phyloP scores from a whole-genome alignment of 345 rosid species.

The Dimocarpus longan region DNA sequence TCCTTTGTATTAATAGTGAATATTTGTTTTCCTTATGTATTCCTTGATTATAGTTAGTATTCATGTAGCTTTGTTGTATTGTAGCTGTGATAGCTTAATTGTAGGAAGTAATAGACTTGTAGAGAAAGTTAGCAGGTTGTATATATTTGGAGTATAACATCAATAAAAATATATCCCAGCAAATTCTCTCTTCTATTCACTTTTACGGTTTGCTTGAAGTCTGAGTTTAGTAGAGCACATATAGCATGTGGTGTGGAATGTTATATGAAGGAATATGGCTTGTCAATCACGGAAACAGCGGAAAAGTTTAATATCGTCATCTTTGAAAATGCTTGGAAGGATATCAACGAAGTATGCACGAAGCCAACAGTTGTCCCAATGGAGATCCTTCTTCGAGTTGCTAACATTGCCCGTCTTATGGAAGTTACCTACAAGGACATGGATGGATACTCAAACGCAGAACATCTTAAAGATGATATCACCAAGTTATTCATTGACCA shows the following conservation, averaged over 20 bases:
- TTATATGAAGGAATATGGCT: slow-evolving; percentile 15
- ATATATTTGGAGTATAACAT: too few relatives aligned
- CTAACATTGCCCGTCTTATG: slow-evolving; percentile 8
- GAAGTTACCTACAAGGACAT: slow-evolving; percentile 7
- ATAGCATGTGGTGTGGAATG: slow-evolving; percentile 13
- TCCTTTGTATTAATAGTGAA: too few relatives aligned
- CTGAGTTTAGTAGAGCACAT: slow-evolving; percentile 15
- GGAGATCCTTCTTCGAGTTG: neutral
- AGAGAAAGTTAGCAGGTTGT: too few relatives aligned
- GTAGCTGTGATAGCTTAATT: too few relatives aligned
- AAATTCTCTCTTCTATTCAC: too few relatives aligned
- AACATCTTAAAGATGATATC: neutral
- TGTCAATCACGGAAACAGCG: neutral
- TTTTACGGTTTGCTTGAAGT: neutral
- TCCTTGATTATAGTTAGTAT: too few relatives aligned
- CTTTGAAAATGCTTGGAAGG: slow-evolving; percentile 7
- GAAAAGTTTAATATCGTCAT: neutral
- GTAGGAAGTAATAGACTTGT: too few relatives aligned
- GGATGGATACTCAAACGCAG: neutral
- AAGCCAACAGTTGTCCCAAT: neutral
- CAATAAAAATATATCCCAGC: too few relatives aligned
- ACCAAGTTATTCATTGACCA: neutral
- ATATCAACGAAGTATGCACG: slow-evolving; percentile 4
- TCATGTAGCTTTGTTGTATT: too few relatives aligned
- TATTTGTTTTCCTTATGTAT: too few relatives aligned